A percentile compares a stretch with the other conserved stretches of the same genome.
phyloP scores from a whole-genome alignment of 2,329 filamentous ascomycete genomes.

The Monilinia vaccinii-corymbosi region DNA sequence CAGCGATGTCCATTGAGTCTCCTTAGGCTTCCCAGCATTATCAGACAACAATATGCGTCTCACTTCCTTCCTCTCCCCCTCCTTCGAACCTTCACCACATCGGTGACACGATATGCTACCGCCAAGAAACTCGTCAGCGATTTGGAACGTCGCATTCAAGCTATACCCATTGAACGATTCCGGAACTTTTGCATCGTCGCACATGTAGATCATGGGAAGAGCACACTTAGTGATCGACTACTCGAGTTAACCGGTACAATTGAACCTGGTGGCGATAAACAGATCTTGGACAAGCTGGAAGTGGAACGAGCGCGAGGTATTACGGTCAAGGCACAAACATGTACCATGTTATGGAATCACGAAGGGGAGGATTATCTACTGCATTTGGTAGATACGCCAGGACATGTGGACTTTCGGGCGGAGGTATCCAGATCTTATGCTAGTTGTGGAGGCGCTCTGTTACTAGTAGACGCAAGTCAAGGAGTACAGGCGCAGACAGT shows the following conservation, averaged over 20 bases:
- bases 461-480: constrained; percentile 93
- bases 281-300: constrained; percentile 93
- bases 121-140: constrained; percentile 31
- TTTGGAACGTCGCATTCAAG: constrained; percentile 53
- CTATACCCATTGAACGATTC: constrained; percentile 69
- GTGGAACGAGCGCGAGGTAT: constrained; percentile 94
- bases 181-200: constrained; percentile 99
- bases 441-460: constrained; percentile 83
- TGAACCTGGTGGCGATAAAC: constrained; percentile 75
- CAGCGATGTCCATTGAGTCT: constrained; percentile 30
- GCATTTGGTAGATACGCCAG: constrained; percentile 92
- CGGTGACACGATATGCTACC: constrained; percentile 21
- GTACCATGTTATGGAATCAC: constrained; percentile 92
- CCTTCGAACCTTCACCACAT: constrained; percentile 19
- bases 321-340: constrained; percentile 97
- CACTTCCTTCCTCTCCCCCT: constrained; percentile 16
- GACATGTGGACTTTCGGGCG: constrained; percentile 94
- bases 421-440: constrained; percentile 95
- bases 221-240: constrained; percentile 84
- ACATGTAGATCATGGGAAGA: constrained; percentile 98
- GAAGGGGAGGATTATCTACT: constrained; percentile 81
- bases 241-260: constrained; percentile 95
- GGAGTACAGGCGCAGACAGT: constrained; percentile 97
- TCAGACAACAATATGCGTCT: constrained; percentile 25
- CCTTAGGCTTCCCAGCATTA: constrained; percentile 29